Conservation (phyloP, 495 filamentous ascomycete species). For the Immersiella caudata region DNA sequence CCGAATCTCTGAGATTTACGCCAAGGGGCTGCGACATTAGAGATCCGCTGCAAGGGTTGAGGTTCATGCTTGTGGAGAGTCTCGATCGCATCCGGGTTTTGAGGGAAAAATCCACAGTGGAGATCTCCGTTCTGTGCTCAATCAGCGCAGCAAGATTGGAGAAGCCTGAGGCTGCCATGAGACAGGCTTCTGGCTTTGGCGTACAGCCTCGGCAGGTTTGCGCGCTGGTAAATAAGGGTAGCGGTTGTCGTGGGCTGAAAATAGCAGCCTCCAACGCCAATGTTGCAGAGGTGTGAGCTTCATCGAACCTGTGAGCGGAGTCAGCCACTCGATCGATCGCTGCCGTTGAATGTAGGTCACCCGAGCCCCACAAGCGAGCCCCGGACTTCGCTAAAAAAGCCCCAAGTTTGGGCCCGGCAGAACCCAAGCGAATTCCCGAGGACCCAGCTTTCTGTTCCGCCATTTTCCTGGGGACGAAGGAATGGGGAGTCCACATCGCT, state of each 20-base stretch:
- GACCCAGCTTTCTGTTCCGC: not conserved
- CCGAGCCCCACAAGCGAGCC: constrained; percentile 1
- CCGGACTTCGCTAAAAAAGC: not conserved
- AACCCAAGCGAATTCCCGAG: not conserved
- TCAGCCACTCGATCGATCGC: not conserved
- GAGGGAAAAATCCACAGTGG: not conserved
- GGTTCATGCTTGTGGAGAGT: constrained; percentile 1
- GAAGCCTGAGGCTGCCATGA: not conserved
- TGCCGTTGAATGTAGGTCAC: constrained; percentile 3
- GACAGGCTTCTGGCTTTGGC: not conserved
- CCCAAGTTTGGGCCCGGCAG: not conserved
- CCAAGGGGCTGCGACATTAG: not conserved
- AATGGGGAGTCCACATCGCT: not conserved
- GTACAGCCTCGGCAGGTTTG: not conserved
- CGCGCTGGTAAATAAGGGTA: too few species aligned
- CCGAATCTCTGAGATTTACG: not conserved
- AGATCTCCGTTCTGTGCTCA: not conserved
- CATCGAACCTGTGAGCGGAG: too few species aligned
- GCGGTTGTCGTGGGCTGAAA: too few species aligned
- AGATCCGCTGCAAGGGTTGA: not conserved
- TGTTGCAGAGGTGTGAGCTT: not conserved
- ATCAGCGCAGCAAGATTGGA: not conserved
- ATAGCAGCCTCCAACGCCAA: not conserved
- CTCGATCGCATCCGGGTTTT: not conserved
- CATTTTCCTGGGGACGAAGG: not conserved